These are phyloP conservation scores for Zymoseptoria tritici DNA, from an alignment of 2,329 filamentous ascomycete species.

Conservation along the genomic window DNA sequence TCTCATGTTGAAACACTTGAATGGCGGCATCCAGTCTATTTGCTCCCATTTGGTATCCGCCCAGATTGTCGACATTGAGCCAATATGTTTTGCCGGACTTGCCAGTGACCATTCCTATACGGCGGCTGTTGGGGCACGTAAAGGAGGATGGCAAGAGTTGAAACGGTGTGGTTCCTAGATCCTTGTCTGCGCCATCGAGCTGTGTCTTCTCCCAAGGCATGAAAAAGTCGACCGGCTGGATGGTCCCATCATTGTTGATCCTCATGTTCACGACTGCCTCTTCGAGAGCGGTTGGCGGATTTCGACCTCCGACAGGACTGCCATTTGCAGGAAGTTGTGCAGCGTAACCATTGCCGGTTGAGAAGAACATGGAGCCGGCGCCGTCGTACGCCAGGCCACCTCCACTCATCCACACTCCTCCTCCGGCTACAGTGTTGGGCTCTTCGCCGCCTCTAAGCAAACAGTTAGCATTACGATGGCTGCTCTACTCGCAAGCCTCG, in stretches of 20 bases:
- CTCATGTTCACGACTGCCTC: constrained; percentile 6
- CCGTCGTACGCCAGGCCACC: constrained; percentile 8
- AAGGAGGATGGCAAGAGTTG: constrained; percentile 6
- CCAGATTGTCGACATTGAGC: constrained; percentile 4
- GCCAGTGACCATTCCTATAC: constrained; percentile 8
- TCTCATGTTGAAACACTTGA: constrained; percentile 6
- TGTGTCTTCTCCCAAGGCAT: constrained; percentile 8
- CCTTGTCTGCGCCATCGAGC: constrained; percentile 7
- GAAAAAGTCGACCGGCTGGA: constrained; percentile 6
- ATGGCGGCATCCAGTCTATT: constrained; percentile 7
- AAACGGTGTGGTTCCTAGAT: constrained; percentile 6
- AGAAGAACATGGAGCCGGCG: constrained; percentile 7
- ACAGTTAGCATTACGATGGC: neutral
- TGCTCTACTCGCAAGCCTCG: neutral
- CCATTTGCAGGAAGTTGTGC: constrained; percentile 3
- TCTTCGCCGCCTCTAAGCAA: neutral
- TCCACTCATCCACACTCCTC: constrained; percentile 7
- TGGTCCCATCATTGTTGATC: constrained; percentile 1
- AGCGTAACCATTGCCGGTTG: constrained; percentile 6
- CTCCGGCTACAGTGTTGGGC: constrained; percentile 1
- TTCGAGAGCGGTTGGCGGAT: constrained; percentile 4
- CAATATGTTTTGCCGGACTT: constrained; percentile 6
- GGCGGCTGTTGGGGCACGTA: constrained; percentile 2
- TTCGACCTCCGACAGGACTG: constrained; percentile 3
- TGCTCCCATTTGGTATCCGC: constrained; percentile 7